A percentile compares a stretch with the other conserved stretches of the same genome.
Conservation (phyloP, 116 monocot genomes). For the Papilionanthe hybrid region DNA sequence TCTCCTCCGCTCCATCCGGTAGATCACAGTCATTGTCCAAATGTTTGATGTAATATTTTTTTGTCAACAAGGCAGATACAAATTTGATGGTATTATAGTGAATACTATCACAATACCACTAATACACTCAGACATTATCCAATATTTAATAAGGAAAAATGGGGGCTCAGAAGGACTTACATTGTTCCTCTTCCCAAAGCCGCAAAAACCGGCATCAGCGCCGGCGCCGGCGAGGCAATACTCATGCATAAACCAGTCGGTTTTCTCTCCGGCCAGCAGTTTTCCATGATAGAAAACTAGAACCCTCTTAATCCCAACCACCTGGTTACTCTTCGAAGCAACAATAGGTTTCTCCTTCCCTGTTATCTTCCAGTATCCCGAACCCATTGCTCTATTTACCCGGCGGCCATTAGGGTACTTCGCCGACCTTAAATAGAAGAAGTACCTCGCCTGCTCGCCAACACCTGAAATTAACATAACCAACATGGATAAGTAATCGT, state of each 20-base stretch:
- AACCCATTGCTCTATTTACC: slow-evolving; percentile 34
- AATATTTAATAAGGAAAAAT: not conserved
- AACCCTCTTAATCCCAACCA: slow-evolving; percentile 52
- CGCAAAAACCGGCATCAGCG: not conserved
- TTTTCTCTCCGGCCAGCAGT: slow-evolving; percentile 20
- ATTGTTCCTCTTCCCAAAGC: not conserved
- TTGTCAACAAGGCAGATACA: too few relatives aligned
- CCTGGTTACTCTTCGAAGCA: slow-evolving; percentile 11
- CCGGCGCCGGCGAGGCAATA: slow-evolving; percentile 36
- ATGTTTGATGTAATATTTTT: too few relatives aligned
- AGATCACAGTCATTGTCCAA: too few relatives aligned
- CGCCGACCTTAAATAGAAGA: slow-evolving; percentile 32
- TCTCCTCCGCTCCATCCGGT: too few relatives aligned
- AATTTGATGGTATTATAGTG: too few relatives aligned
- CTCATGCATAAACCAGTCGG: slow-evolving; percentile 74
- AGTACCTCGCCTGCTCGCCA: slow-evolving; percentile 40
- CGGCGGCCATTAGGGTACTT: slow-evolving; percentile 44
- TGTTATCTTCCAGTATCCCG: slow-evolving; percentile 62
- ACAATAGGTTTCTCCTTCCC: slow-evolving; percentile 42
- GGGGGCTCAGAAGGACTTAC: slow-evolving; percentile 6
- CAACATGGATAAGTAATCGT: not conserved
- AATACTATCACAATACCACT: too few relatives aligned
- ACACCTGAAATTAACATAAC: slow-evolving; percentile 18
- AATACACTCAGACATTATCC: too few relatives aligned
- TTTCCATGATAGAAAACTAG: slow-evolving; percentile 42